Base-by-base conservation (phyloP, 495 filamentous ascomycete species). In the Polyplosphaeria fusca region DNA sequence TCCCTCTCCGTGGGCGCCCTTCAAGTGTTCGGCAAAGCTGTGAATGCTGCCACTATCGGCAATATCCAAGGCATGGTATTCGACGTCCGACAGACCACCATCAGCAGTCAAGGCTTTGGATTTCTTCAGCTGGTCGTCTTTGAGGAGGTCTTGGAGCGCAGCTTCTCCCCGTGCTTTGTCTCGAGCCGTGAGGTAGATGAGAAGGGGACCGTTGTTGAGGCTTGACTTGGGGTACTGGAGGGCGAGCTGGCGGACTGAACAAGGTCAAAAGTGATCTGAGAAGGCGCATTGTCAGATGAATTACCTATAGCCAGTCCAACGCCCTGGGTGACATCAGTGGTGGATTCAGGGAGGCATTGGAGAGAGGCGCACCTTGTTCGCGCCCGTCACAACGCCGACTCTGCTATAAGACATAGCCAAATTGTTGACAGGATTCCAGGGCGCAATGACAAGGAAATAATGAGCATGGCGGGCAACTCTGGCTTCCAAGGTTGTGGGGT, bases 151-250 rank as follows among this genome's bases (percentile, higher is more conserved):
- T 30, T 70, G 65, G 30, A 78, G 47, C 0, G 77, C 77, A 45
- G 64, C 70, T 60, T 74, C 67, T 11, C 77, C 77, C 25, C 71
- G 61, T 11, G 48, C 47, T 35, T 61, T 49, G 38, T 77, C 74
- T 42, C 77, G 74, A 11, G 77, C 77, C 5, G 77, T 76, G 3
- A 80, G 69, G 63, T 80, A 80, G 59, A 80, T 79, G 37, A 77
- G 67, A 41, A 79, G 56, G 3, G 72, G 70, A 9, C 71, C 73
- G 42, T 67, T 68, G 45, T 74, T 72, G 54, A 76, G 61, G 12
- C 73, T 44, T 4, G 76, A 78, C 3, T 66, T 69, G 20, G 77
- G 75, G 47, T 80, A 79, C 60, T 77, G 68, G 3, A 79, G 65
- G 2, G 77, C 70, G 35, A 74, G 68, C 20, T 74, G 61, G 23